Base-by-base conservation (phyloP, 805 yeast species). In the Metschnikowia similis region DNA sequence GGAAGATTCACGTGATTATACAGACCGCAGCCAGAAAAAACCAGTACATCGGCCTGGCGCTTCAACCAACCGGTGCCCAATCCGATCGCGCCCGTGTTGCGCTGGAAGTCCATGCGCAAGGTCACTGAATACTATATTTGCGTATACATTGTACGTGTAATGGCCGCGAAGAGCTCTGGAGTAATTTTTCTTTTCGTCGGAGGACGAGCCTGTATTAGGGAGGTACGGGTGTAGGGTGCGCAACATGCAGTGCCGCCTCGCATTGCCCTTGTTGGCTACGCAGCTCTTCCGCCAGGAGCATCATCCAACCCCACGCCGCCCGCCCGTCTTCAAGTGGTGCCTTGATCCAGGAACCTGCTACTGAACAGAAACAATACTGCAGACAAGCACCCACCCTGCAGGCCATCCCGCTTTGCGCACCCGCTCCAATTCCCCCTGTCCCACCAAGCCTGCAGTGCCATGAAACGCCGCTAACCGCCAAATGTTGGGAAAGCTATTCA, bases 401-500 rank as follows among this genome's bases (percentile, higher is more conserved):
- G 17, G 14, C 36, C 8, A 9, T 8, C n/a, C 6, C n/a, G 6
- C 13, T 11, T 9, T 31, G 6, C 11, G 8, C 30, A 5, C 21
- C 46, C 9, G 21, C 21, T 11, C 31, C 14, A 11, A 21, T 35
- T n/a, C 14, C 30, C 9, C 37, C 21, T 21, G 21, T 5, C 28
- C 14, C 30, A 6, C 14, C 9, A n/a, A 32, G 9, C 32, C 26
- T 14, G 21, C 26, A 8, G 40, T 35, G 39, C 40, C 46, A 43
- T 43, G 46, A 35, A 42, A 34, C 35, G 44, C 34, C 16, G 37
- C 30, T 42, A 34, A 39, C n/a, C 48, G 45, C 35, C 51, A 55
- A 21, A 70, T 70, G 75, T 58, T 70, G 45, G 75, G 74, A 29
- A 62, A 72, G 50, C 58, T 70, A 40, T 69, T 70, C 49, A 66